Evolutionary conservation across 164 flowering plant species (phyloP), one percentile per base, ranked within the genome.

Genomic region (Dillenia suffruticosa): DNA sequence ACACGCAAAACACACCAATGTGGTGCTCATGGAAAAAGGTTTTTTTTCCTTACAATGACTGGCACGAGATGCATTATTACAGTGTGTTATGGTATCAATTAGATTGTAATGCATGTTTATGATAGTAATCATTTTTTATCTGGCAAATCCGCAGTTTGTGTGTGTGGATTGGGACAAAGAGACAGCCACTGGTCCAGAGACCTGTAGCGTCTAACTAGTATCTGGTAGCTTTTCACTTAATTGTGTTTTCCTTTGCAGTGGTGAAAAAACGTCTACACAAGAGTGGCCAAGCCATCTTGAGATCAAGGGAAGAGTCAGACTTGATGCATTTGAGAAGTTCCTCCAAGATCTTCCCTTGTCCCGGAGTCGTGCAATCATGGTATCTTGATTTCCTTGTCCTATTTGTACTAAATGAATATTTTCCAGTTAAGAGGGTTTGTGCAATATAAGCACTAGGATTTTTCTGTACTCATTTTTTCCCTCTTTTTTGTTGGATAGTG

Each of bases 311-410:
- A 83, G 97, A 75, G 99, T 95, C 46, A 83, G 85, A 79, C 78
- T 87, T 13, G 95, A 90, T 70, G 95, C 96, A 46, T 95, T 95
- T 74, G 90, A 81, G 58, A 92, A 92, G 74, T 95, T 90, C 61
- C 79, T 95, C 26, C 92, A 86, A 72, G 90, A 86, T 57, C 98
- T 95, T 63, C 96, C 79, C 8, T 75, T 77, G 81, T 88, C 99
- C 50, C 76, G 96, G 62, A 90, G 91, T 66, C 99, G 99, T 70
- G 88, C 98, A 53, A 76, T 90, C 70, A 95, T 95, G 99, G 99
- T 95, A 92, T 65, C 19, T 56, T 22, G 57, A 55, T 44, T n/a
- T 56, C 17, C 47, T 53, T 50, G 46, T 54, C 61, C 65, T 50
- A 59, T 44, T 64, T 54, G 49, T 68, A 19, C 12, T 47, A 16